A percentile compares a stretch with the other conserved stretches of the same genome.
These are phyloP conservation scores for Magnaporthales sp. DNA, from an alignment of 2,329 filamentous ascomycete genomes.

Conservation along the genomic window DNA sequence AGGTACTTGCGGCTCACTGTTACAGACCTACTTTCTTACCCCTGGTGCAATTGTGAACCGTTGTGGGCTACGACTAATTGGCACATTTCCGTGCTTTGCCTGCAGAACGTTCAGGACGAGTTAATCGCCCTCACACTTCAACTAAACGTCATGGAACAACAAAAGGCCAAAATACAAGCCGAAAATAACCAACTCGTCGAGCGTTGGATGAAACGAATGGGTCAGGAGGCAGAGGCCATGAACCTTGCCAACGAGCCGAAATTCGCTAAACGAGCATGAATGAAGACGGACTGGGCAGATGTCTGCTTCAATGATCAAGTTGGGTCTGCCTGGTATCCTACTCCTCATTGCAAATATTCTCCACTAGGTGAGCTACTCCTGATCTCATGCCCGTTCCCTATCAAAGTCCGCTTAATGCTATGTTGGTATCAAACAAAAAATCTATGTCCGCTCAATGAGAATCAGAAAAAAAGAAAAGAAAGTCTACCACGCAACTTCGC, in stretches of 20 bases:
- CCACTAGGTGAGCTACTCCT: neutral
- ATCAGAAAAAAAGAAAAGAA: neutral
- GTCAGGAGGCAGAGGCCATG: conserved; percentile 78
- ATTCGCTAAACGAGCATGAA: conserved; percentile 14
- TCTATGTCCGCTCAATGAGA: neutral
- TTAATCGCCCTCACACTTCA: conserved; percentile 81
- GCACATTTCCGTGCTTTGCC: no score
- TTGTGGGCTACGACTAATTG: neutral
- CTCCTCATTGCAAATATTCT: neutral
- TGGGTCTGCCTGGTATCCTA: neutral
- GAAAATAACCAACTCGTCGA: conserved; percentile 88
- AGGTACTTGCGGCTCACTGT: conserved; percentile 34
- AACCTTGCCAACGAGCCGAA: conserved; percentile 54
- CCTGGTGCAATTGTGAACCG: neutral
- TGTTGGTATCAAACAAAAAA: conserved; percentile 1
- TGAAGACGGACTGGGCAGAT: neutral
- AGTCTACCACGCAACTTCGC: neutral
- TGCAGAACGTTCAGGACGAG: conserved; percentile 76
- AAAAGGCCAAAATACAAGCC: conserved; percentile 58
- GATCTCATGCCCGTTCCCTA: neutral
- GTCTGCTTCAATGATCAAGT: neutral
- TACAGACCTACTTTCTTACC: neutral
- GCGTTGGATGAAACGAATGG: conserved; percentile 85
- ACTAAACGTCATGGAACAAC: conserved; percentile 76
- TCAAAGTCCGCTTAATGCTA: neutral